Evolutionary conservation across 2,329 filamentous ascomycete genomes (phyloP), one percentile per base, ranked within the genome.

Genomic region (Lecanicillium sp.): DNA sequence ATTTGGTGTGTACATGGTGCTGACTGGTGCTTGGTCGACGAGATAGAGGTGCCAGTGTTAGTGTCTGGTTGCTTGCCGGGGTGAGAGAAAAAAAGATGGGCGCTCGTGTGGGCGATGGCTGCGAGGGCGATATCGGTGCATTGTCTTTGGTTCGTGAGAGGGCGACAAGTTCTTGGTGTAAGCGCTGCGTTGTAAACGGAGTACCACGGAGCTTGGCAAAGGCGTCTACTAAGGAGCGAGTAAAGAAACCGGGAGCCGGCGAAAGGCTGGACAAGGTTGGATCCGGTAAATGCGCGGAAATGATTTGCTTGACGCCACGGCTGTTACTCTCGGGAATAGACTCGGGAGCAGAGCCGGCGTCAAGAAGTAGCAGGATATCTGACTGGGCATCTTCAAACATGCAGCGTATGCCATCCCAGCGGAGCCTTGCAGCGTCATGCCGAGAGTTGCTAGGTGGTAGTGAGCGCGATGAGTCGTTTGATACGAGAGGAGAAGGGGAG

Each of bases 351-450:
- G 71, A 68, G 50, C 75, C 79, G n/a, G 73, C 74, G 53, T 82
- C 78, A 18, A 82, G 63, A 11, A 82, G 57, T 5, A 82, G 58
- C 12, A 82, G 63, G 27, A 81, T 74, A 52, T 82, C 78, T 4
- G 75, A 78, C 44, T 72, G 70, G 2, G 73, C 70, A 52, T 81
- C 75, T 45, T 81, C 76, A 36, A 82, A 68, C 13, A 80, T 57
- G 50, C 71, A 78, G 40, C 74, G 70, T 2, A 82, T 66, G n/a
- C 72, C 72, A 46, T 73, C 70, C 77, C 78, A 82, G 49, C 73
- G 79, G 19, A 82, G 59, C 54, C 70, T 77, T 22, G 74, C 64
- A n/a, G 76, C 68, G 51, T 78, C 71, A 44, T 74, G 70, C 33
- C 68, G 65, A 32, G 67, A 45, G 56, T 76, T 75, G 59, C 78